These are phyloP conservation scores for Pseudonitzschia multistriata DNA, from an alignment of 108 stramenopile genomes.

Conservation along the genomic window DNA sequence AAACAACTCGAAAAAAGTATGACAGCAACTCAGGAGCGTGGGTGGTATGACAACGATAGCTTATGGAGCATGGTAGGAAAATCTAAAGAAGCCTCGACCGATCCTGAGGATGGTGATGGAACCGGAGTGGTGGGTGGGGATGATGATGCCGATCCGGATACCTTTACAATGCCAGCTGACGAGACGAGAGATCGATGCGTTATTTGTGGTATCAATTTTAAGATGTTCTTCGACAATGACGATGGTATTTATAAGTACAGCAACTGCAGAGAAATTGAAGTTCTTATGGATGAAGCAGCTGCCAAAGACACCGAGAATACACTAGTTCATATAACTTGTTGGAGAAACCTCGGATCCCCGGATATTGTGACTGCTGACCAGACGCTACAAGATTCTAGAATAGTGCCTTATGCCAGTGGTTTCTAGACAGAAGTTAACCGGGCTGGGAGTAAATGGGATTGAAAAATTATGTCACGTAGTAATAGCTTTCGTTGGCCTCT, in stretches of 20 bases:
- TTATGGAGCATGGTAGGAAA: conserved; percentile 41
- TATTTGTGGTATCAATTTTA: conserved; percentile 83
- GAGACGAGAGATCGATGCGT: conserved; percentile 75
- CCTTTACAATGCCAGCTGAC: conserved; percentile 63
- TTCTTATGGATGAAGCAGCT: conserved; percentile 65
- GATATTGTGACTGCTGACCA: conserved; percentile 68
- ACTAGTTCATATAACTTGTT: conserved; percentile 80
- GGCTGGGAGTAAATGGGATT: too few species aligned
- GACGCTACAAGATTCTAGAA: conserved; percentile 39
- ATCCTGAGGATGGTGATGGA: conserved; percentile 1
- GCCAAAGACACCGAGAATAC: conserved; percentile 53
- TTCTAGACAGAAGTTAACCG: too few species aligned
- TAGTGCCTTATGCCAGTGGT: background rate
- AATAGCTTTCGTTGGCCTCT: too few species aligned
- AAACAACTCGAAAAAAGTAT: conserved; percentile 79
- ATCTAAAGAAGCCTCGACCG: conserved; percentile 16
- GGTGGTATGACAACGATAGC: conserved; percentile 64
- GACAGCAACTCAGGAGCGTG: conserved; percentile 77
- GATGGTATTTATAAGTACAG: conserved; percentile 85
- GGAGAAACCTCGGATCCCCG: conserved; percentile 72
- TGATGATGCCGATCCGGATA: conserved; percentile 22
- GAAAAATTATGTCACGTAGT: too few species aligned
- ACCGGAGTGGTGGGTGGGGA: conserved; percentile 21
- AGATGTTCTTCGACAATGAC: conserved; percentile 88
- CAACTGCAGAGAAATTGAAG: conserved; percentile 78